Base-by-base conservation (phyloP, 2,329 filamentous ascomycete species). In the Stachybotrys echinatus region DNA sequence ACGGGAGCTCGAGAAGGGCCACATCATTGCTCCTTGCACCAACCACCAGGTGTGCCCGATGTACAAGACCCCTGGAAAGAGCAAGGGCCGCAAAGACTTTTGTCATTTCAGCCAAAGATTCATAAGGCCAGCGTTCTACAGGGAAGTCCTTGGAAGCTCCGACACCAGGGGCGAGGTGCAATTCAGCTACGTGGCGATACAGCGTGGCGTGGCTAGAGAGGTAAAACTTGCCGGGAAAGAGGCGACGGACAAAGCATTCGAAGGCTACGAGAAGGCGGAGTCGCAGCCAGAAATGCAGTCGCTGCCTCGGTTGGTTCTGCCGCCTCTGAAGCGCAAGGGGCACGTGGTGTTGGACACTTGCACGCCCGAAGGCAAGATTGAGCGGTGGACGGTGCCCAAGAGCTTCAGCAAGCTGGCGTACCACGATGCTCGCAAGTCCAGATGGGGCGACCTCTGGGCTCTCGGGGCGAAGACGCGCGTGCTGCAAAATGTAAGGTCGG, bases 381-480 rank as follows among this genome's bases (percentile, higher is more conserved):
- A 99, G 74, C 88, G 94, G 49, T 99, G 94, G 94, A 94, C 87
- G 0, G 86, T 99, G 0, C 89, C 92, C 2, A 84, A 84, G 58
- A 90, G 85, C 52, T 94, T 86, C 69, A 86, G 85, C 65, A 85
- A 81, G 59, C 83, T 87, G 60, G 91, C 91, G 1, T 97, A 92
- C 71, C 89, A 88, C 59, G 94, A 97, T 64, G 94, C 94, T 34
- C 84, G 94, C 54, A 99, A 99, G 71, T 81, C 87, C 1, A 74
- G 73, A 48, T 97, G 92, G 94, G 94, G 94, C 38, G 94, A 97
- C 65, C 75, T 97, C 10, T 99, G 94, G 94, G 91, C 92, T 1
- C 75, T 97, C 1, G 94, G 94, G 0, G 92, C 92, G 20, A 97
- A 97, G 76, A 95, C 90, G 0, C 79, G 90, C 12, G 79, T 87